A percentile compares a stretch with the other conserved stretches of the same genome.
These are phyloP conservation scores for Serendipita sp. DNA, from an alignment of 768 basidiomycete species.

Conservation along the genomic window DNA sequence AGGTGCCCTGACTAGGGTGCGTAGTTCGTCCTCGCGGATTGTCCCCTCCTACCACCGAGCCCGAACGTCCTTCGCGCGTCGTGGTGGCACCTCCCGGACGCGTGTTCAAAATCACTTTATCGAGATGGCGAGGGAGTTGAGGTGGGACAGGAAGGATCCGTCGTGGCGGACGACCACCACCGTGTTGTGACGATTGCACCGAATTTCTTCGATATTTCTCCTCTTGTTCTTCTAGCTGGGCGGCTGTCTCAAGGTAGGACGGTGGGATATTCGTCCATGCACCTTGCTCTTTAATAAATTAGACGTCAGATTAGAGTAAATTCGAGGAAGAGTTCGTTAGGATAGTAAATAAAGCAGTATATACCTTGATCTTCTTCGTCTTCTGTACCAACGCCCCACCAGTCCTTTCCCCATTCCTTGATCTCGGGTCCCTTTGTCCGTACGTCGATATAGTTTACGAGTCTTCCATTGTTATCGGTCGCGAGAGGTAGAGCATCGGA, in stretches of 20 bases:
- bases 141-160: slow-evolving; percentile 83
- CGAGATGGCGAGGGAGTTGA: slow-evolving; percentile 72
- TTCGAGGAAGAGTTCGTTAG: slow-evolving; percentile 19
- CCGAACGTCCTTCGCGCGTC: slow-evolving; percentile 20
- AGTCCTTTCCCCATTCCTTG: slow-evolving; percentile 4
- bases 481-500: slow-evolving; percentile 50
- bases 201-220: slow-evolving; percentile 31
- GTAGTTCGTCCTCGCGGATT: background rate
- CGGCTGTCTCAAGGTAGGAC: slow-evolving; percentile 46
- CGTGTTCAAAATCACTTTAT: slow-evolving; percentile 80
- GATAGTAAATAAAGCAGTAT: slow-evolving; percentile 15
- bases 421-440: slow-evolving; percentile 19
- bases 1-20: background rate
- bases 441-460: slow-evolving; percentile 87
- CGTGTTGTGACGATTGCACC: slow-evolving; percentile 20
- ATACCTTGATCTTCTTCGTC: slow-evolving; percentile 15
- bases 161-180: slow-evolving; percentile 6
- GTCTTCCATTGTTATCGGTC: slow-evolving; percentile 74
- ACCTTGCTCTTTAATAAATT: background rate
- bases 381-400: slow-evolving; percentile 13
- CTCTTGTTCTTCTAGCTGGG: slow-evolving; percentile 70
- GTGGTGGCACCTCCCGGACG: slow-evolving; percentile 21
- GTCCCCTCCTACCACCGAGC: background rate
- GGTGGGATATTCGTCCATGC: slow-evolving; percentile 73
- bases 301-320: slow-evolving; percentile 17